These are phyloP conservation scores for Stylosanthes scabra DNA, from an alignment of 331 rosid species.

Conservation along the genomic window DNA sequence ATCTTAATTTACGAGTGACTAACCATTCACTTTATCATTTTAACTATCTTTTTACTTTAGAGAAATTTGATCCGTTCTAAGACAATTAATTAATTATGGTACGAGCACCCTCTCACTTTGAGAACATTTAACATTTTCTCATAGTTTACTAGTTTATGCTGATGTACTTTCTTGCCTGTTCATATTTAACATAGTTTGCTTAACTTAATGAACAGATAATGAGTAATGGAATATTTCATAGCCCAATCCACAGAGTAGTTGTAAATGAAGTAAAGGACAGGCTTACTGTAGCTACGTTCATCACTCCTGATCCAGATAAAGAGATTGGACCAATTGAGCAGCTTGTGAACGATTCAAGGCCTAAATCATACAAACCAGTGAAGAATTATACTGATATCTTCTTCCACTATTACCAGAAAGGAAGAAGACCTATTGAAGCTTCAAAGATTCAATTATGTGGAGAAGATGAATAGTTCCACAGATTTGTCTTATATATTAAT, in stretches of 20 bases:
- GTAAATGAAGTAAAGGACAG: slow-evolving; percentile 56
- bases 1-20: too few relatives aligned
- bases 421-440: slow-evolving; percentile 55
- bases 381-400: slow-evolving; percentile 44
- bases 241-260: slow-evolving; percentile 69
- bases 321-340: slow-evolving; percentile 55
- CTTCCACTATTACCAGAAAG: slow-evolving; percentile 60
- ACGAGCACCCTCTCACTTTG: too few relatives aligned
- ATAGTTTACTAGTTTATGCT: too few relatives aligned
- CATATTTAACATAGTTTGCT: neutral
- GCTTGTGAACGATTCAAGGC: slow-evolving; percentile 55
- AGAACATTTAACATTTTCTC: too few relatives aligned
- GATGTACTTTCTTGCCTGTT: too few relatives aligned
- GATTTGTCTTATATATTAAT: too few relatives aligned
- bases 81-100: too few relatives aligned
- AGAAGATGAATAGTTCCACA: neutral
- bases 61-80: too few relatives aligned
- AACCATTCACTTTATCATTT: too few relatives aligned
- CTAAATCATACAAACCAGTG: slow-evolving; percentile 51
- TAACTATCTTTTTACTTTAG: too few relatives aligned
- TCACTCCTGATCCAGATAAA: slow-evolving; percentile 45
- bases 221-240: slow-evolving; percentile 66
- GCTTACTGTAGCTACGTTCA: slow-evolving; percentile 54
- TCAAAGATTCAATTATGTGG: slow-evolving; percentile 35
- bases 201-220: slow-evolving; percentile 49